A percentile compares a stretch with the other conserved stretches of the same genome.
These are phyloP conservation scores for Aspergillus quadricinctus DNA, from an alignment of 2,329 filamentous ascomycete genomes.

Conservation along the genomic window DNA sequence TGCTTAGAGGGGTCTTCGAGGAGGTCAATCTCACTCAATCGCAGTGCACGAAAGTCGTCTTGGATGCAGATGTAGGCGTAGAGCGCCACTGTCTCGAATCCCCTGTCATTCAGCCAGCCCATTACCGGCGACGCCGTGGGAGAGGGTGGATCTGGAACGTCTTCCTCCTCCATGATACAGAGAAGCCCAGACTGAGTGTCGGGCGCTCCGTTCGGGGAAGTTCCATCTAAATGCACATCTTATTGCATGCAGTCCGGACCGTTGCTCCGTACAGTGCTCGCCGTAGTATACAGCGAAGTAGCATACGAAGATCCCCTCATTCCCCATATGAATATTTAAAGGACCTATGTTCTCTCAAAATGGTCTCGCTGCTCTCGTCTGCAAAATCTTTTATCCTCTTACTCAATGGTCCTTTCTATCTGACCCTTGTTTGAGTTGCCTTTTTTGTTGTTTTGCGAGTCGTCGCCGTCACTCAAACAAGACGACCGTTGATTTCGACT, in stretches of 20 bases:
- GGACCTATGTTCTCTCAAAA: background rate
- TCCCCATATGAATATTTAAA: constrained; percentile 4
- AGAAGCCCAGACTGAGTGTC: background rate
- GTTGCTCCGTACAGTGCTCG: background rate
- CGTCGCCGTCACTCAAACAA: constrained; percentile 4
- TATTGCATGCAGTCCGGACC: background rate
- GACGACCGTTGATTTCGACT: constrained; percentile 4
- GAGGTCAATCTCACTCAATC: background rate
- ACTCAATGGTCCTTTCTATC: constrained; percentile 1
- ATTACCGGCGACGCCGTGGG: background rate
- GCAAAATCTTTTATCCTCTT: background rate
- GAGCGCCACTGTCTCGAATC: background rate
- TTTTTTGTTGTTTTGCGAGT: constrained; percentile 5
- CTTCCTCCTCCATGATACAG: background rate
- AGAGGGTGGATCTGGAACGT: background rate
- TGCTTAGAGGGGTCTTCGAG: background rate
- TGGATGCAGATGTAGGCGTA: background rate
- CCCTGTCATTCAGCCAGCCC: background rate
- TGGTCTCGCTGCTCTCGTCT: background rate
- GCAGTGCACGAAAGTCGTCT: background rate
- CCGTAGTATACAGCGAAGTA: background rate
- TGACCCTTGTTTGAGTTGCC: constrained; percentile 8
- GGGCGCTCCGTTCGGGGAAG: background rate
- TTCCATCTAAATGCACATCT: background rate
- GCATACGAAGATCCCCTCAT: background rate